Evolutionary conservation across 2,329 filamentous ascomycete species (phyloP).

Genomic region (Xylariales sp.): DNA sequence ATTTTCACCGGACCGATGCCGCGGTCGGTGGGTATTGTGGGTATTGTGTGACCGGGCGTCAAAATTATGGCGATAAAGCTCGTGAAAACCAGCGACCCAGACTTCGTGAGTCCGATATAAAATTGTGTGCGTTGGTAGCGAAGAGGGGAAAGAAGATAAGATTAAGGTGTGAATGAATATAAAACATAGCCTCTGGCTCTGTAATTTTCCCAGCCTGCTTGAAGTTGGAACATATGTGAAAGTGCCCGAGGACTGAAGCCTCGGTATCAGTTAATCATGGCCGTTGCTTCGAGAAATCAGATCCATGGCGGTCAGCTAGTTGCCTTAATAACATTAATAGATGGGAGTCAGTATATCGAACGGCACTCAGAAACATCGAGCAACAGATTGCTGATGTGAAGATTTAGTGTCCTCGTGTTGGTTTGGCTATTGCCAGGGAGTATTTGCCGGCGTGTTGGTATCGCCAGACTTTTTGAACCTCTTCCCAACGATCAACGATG

Average conservation of each 20-base stretch:
- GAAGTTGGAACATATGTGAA: not conserved
- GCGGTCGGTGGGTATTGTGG: constrained; percentile 31
- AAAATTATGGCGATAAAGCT: constrained; percentile 12
- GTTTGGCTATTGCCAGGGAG: constrained; percentile 53
- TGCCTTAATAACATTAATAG: constrained; percentile 48
- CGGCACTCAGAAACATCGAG: constrained; percentile 40
- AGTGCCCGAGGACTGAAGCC: constrained; percentile 4
- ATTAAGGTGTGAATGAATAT: constrained; percentile 2
- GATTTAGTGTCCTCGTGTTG: constrained; percentile 47
- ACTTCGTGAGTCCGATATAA: constrained; percentile 17
- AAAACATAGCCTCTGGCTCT: not conserved
- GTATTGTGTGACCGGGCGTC: constrained; percentile 17
- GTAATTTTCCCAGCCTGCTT: not conserved
- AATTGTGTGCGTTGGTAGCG: constrained; percentile 18
- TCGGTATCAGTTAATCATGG: constrained; percentile 21
- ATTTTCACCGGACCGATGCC: constrained; percentile 17
- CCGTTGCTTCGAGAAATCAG: constrained; percentile 9
- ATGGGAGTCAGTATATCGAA: constrained; percentile 45
- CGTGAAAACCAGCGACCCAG: constrained; percentile 1
- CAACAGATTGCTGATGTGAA: not conserved
- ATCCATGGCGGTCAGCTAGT: constrained; percentile 42
- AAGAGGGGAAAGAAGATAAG: not conserved
- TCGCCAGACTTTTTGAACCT: constrained; percentile 54
- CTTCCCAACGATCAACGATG: constrained; percentile 53
- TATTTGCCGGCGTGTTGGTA: constrained; percentile 57